Percentiles rank a stretch among this genome's conserved stretches.
phyloP scores from a whole-genome alignment of 2,329 filamentous ascomycete species.

The Fusarium sp. region DNA sequence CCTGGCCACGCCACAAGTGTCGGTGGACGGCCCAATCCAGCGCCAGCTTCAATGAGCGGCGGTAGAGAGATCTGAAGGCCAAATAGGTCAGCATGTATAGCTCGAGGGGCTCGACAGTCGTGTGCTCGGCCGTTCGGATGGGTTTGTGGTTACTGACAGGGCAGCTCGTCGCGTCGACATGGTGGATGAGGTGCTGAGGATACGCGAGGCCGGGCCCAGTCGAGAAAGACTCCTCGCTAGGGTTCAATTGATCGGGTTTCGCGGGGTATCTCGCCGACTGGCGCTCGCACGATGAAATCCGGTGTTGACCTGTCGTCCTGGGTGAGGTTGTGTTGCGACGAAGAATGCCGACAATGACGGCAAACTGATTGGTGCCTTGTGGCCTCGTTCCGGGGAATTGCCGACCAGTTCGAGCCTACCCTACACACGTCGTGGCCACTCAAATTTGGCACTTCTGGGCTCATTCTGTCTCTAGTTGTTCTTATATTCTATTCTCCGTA shows the following conservation, averaged over 20 bases:
- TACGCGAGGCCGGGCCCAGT: slow-evolving; percentile 27
- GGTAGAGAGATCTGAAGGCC: slow-evolving; percentile 77
- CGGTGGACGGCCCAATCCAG: slow-evolving; percentile 96
- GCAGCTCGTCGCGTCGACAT: slow-evolving; percentile 60
- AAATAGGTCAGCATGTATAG: slow-evolving; percentile 28
- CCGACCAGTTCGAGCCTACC: slow-evolving; percentile 16
- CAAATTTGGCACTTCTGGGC: background rate
- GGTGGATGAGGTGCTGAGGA: slow-evolving; percentile 14
- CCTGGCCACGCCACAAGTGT: slow-evolving; percentile 94
- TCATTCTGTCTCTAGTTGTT: background rate
- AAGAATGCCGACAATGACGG: slow-evolving; percentile 36
- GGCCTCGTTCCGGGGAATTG: slow-evolving; percentile 38
- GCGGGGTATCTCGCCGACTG: slow-evolving; percentile 24
- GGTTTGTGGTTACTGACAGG: slow-evolving; percentile 56
- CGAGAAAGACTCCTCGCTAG: slow-evolving; percentile 30
- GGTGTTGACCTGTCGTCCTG: slow-evolving; percentile 23
- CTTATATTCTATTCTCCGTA: background rate
- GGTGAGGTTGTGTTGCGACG: slow-evolving; percentile 23
- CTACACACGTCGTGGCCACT: background rate
- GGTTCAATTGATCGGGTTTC: slow-evolving; percentile 36
- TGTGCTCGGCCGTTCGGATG: slow-evolving; percentile 20
- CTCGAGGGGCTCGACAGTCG: slow-evolving; percentile 15
- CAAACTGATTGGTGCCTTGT: slow-evolving; percentile 37
- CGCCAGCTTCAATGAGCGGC: slow-evolving; percentile 90
- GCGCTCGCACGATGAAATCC: slow-evolving; percentile 27